Base-by-base conservation (phyloP, 208 protist genomes). In the Leishmania turanica region DNA sequence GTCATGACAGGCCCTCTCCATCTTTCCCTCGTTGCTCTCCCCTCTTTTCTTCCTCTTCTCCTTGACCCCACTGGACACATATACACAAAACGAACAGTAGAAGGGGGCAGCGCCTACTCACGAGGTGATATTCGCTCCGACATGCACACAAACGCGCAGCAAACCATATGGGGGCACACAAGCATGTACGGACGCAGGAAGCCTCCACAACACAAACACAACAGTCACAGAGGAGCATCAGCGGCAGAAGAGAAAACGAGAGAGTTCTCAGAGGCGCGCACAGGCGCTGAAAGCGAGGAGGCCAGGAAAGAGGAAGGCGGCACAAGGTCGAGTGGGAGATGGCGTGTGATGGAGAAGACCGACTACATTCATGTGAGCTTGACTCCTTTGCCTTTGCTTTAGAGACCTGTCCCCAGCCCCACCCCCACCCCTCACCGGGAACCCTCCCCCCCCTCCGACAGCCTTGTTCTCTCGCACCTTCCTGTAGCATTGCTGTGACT, bases 31-130 rank as follows among this genome's bases (percentile, higher is more conserved):
- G 49, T 15, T 40, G 27, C 71, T 40, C 71, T 3, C 27, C 49
- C 60, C 49, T 24, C 9, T 11, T 19, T 21, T 19, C 37, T 27
- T 9, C n/a, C 49, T 17, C 47, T 62, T 27, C 49, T 21, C 71
- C 2, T 62, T 40, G 71, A 3, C 49, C 21, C 9, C 47, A 54
- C 68, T 51, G 42, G 27, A 15, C 31, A 66, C 42, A 1, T n/a
- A 42, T 72, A 13, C 68, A 49, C 68, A 15, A 72, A 31, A 53
- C 68, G 27, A 72, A 60, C 27, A 75, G 54, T 34, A 75, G 45
- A 37, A 56, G 3, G 27, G 27, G 64, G 64, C 27, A 69, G 27
- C 1, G 51, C 47, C 13, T 40, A 75, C 34, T 34, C 5, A 34
- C 24, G 37, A 49, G 31, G 42, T 31, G 68, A 72, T 72, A 45